Percentiles rank a stretch among this genome's conserved stretches.
phyloP scores from a whole-genome alignment of 176 grass and related monocot genomes.

The Pontederia crassipes region DNA sequence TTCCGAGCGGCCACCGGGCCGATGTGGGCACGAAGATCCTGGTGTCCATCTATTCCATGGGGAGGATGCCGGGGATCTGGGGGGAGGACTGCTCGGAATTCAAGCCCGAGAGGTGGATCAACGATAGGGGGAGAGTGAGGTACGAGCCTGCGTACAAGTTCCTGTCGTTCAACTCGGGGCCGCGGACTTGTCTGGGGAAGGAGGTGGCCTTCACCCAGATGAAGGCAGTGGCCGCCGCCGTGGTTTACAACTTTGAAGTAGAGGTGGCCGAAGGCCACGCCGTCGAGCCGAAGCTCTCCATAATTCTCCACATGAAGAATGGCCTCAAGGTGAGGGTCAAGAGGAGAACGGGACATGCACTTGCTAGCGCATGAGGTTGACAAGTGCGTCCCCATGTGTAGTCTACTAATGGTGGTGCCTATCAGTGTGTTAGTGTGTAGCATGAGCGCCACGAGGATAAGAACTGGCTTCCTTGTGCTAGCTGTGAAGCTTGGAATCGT shows the following conservation, averaged over 20 bases:
- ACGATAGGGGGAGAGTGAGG: not conserved
- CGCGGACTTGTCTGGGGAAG: slow-evolving; percentile 4
- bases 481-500: no score
- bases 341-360: not conserved
- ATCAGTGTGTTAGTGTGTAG: no score
- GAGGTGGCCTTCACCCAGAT: slow-evolving; percentile 1
- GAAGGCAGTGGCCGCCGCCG: not conserved
- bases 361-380: no score
- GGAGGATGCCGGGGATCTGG: not conserved
- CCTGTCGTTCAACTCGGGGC: not conserved
- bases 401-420: no score
- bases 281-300: slow-evolving; percentile 1
- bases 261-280: not conserved
- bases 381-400: no score
- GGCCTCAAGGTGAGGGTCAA: slow-evolving; percentile 1
- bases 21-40: not conserved
- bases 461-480: no score
- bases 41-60: not conserved
- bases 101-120: slow-evolving; percentile 6
- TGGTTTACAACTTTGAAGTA: slow-evolving; percentile 1
- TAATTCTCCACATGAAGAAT: slow-evolving; percentile 10
- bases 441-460: no score
- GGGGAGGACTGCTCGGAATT: not conserved
- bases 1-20: not conserved
- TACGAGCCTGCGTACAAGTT: slow-evolving; percentile 1